Evolutionary conservation across 495 filamentous ascomycete species (phyloP), one percentile per base, ranked within the genome.

Genomic region (Aspergillus ostianus): DNA sequence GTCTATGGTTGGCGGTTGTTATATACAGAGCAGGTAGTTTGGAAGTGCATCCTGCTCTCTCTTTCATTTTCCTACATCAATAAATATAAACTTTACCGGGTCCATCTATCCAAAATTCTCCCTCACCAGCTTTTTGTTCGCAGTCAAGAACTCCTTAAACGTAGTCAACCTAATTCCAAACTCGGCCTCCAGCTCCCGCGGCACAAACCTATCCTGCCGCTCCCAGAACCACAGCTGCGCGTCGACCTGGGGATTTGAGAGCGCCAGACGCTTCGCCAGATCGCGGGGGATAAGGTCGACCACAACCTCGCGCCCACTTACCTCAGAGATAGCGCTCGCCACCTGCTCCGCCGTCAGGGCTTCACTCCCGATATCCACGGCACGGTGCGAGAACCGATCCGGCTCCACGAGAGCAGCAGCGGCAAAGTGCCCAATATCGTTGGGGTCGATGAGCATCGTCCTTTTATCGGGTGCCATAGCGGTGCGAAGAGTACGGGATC

Each of bases 201-300:
- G 19, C 17, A 41, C 32, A 45, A 55, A 7, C 15, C 12, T 27
- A 46, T 55, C 36, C n/a, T 32, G 27, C 36, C 36, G 27, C 29
- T 55, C 53, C 27, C 44, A 41, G 17, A 32, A 19, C 53, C 53
- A 55, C 29, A 55, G 53, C 21, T 55, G 30, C 19, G 53, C 53
- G 15, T 19, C 12, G 53, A 55, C 27, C 19, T 32, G 36, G 8
- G 53, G 53, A 36, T 55, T 26, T 9, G 30, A 41, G 12, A 19
- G 12, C 21, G 53, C 29, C 9, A 44, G 53, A 20, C 27, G 23
- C 53, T 45, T 23, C 36, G 30, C 53, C 21, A 17, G 13, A 26
- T 46, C 36, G 13, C 18, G 29, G 18, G 29, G 20, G 17, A 47
- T 47, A 20, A 4, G 19, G 15, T 47, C 19, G 15, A 47, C 45